phyloP scores from a whole-genome alignment of 23 red algal genomes.

The Gracilaria domingensis region DNA sequence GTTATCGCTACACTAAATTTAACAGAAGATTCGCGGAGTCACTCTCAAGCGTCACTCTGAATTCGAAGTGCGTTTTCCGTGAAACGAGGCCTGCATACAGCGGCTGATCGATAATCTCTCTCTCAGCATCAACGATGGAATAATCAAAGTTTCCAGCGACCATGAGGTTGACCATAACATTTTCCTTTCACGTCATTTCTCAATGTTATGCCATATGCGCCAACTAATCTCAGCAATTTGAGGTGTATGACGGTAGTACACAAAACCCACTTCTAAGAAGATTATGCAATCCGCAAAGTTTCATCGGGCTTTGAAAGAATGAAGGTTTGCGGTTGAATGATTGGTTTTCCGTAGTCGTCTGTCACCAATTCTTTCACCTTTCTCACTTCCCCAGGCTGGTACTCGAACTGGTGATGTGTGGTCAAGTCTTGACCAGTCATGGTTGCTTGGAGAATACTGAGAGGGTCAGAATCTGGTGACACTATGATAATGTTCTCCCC shows the following conservation, averaged over 20 bases:
- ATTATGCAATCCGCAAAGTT: not conserved
- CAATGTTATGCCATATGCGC: not conserved
- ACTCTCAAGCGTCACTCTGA: not conserved
- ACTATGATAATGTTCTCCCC: slow-evolving; percentile 79
- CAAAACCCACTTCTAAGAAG: not conserved
- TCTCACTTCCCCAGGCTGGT: slow-evolving; percentile 71
- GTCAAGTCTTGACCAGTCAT: slow-evolving; percentile 35
- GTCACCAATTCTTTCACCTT: slow-evolving; percentile 60
- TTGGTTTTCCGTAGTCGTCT: slow-evolving; percentile 35
- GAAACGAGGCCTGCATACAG: not conserved
- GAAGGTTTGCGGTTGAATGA: slow-evolving; percentile 29
- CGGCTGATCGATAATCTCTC: not conserved
- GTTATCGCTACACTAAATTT: too few relatives aligned
- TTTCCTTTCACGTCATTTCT: too few relatives aligned
- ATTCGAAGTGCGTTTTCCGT: not conserved
- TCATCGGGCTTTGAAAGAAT: slow-evolving; percentile 47
- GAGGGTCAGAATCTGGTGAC: slow-evolving; percentile 77
- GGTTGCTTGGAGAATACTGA: slow-evolving; percentile 73
- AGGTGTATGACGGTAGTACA: not conserved
- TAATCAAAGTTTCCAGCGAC: too few relatives aligned
- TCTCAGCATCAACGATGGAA: too few relatives aligned
- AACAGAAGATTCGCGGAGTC: too few relatives aligned
- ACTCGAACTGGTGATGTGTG: slow-evolving; percentile 47
- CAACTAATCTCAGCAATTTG: not conserved
- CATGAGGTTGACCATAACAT: too few relatives aligned